Evolutionary conservation across 768 basidiomycete species (phyloP).

Genomic region (Termitomyces sp.): DNA sequence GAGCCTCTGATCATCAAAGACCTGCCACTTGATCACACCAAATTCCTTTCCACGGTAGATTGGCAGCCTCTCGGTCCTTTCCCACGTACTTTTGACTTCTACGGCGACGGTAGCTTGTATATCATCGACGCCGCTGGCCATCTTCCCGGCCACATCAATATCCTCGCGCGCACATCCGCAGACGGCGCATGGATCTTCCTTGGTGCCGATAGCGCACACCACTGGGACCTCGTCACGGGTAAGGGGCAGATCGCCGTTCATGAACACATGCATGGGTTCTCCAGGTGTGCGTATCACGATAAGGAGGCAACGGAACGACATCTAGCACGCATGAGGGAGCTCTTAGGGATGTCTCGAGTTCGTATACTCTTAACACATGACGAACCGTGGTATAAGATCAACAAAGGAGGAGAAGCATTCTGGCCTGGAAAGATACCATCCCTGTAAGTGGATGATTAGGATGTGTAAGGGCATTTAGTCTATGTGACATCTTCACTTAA

Average conservation of each 20-base stretch:
- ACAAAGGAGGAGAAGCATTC: constrained; percentile 23
- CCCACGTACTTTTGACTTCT: constrained; percentile 45
- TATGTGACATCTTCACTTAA: background rate
- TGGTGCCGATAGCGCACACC: constrained; percentile 52
- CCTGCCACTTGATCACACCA: constrained; percentile 11
- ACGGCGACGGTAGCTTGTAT: constrained; percentile 53
- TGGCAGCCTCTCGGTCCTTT: constrained; percentile 16
- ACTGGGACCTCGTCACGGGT: constrained; percentile 43
- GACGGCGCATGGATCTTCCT: constrained; percentile 52
- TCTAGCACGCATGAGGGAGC: constrained; percentile 25
- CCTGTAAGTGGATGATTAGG: background rate
- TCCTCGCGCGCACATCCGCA: constrained; percentile 47
- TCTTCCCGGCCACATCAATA: constrained; percentile 46
- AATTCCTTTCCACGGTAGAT: constrained; percentile 8
- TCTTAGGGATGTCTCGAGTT: constrained; percentile 32
- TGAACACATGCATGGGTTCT: constrained; percentile 14
- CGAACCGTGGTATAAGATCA: constrained; percentile 24
- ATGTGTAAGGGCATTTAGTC: background rate
- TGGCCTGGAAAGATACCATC: constrained; percentile 31
- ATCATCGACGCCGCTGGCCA: constrained; percentile 56
- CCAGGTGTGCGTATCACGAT: constrained; percentile 37
- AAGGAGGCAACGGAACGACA: constrained; percentile 35
- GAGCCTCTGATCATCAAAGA: constrained; percentile 6
- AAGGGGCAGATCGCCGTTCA: constrained; percentile 32
- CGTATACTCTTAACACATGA: constrained; percentile 51